Evolutionary conservation across 345 rosid species (phyloP).

Genomic region (Lepidium aucheri): DNA sequence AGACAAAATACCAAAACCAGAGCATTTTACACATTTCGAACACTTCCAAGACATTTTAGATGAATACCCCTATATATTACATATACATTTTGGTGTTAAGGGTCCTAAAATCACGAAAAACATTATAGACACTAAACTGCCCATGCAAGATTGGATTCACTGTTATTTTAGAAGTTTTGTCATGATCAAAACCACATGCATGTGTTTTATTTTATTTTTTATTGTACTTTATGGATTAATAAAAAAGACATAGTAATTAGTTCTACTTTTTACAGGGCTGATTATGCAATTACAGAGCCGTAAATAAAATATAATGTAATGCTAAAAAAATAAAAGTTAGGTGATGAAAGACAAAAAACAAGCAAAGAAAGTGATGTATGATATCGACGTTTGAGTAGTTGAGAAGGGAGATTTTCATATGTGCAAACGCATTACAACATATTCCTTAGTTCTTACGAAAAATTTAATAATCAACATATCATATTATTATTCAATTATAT

Average conservation of each 20-base stretch:
- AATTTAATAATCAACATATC: conserved; percentile 4
- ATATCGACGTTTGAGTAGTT: conserved; percentile 31
- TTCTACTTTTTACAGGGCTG: background rate
- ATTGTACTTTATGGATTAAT: background rate
- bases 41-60: too few species aligned
- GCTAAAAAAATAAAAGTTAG: conserved; percentile 15
- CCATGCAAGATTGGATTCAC: background rate
- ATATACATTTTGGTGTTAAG: background rate
- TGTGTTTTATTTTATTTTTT: background rate
- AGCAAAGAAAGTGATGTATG: conserved; percentile 21
- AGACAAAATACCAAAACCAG: too few species aligned
- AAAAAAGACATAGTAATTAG: background rate
- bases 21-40: too few species aligned
- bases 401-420: conserved; percentile 28
- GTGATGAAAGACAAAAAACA: conserved; percentile 18
- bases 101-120: background rate
- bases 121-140: background rate
- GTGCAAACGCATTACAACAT: conserved; percentile 26
- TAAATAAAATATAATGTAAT: background rate
- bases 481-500: background rate
- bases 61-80: background rate
- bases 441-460: conserved; percentile 29
- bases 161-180: background rate
- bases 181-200: conserved; percentile 7
- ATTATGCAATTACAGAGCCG: conserved; percentile 11